These are phyloP conservation scores for Boletus patriciae DNA, from an alignment of 768 basidiomycete genomes.

Conservation along the genomic window DNA sequence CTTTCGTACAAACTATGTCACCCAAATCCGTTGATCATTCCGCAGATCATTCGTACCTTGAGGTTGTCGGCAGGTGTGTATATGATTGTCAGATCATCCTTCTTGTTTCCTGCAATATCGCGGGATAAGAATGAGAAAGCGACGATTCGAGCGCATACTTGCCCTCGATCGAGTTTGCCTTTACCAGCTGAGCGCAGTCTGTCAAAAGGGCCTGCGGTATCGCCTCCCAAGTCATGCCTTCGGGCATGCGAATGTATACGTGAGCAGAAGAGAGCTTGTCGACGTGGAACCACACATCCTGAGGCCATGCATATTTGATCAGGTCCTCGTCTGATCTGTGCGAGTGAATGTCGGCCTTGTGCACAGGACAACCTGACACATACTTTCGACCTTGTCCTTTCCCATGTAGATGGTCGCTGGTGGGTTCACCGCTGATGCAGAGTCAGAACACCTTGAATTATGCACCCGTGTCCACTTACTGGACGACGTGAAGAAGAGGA, in stretches of 20 bases:
- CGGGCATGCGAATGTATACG: slow-evolving; percentile 90
- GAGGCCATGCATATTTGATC: slow-evolving; percentile 88
- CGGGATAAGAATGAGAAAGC: background rate
- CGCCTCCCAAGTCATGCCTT: slow-evolving; percentile 81
- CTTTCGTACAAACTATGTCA: slow-evolving; percentile 38
- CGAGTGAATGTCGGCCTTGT: slow-evolving; percentile 17
- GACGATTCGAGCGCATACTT: background rate
- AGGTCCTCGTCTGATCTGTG: slow-evolving; percentile 81
- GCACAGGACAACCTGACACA: slow-evolving; percentile 29
- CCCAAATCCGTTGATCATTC: background rate
- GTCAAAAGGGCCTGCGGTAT: slow-evolving; percentile 75
- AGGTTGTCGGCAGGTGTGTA: slow-evolving; percentile 92
- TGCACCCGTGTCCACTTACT: slow-evolving; percentile 26
- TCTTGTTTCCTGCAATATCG: slow-evolving; percentile 78
- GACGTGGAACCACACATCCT: slow-evolving; percentile 94
- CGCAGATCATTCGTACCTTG: slow-evolving; percentile 54
- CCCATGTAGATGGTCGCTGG: slow-evolving; percentile 88
- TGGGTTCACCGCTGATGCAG: slow-evolving; percentile 52
- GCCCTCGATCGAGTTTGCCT: slow-evolving; percentile 97
- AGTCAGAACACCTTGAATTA: background rate
- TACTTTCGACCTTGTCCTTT: slow-evolving; percentile 94
- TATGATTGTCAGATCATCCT: slow-evolving; percentile 89
- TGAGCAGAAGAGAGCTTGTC: slow-evolving; percentile 97
- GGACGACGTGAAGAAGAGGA: slow-evolving; percentile 61
- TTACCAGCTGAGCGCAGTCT: slow-evolving; percentile 94